Percentiles rank a stretch among this genome's conserved stretches.
Conservation (phyloP, 2,329 filamentous ascomycete species). For the Talaromyces sp. region DNA sequence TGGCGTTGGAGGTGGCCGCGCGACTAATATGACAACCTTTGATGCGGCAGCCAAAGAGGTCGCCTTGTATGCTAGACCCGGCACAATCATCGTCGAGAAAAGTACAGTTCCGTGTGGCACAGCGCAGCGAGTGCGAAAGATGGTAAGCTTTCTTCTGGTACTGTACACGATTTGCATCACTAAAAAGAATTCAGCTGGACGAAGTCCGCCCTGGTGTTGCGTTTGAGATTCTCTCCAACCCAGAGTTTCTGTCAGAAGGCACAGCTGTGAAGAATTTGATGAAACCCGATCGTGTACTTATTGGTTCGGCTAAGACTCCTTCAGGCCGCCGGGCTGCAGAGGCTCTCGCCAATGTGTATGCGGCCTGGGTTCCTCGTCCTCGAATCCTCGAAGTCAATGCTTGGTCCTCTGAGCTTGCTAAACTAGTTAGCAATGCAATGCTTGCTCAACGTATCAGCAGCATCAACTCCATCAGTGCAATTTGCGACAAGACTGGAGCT, state of each 20-base stretch:
- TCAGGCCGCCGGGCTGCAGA: conserved; percentile 61
- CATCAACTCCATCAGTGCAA: conserved; percentile 76
- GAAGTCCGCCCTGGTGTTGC: conserved; percentile 56
- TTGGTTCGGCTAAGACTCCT: conserved; percentile 63
- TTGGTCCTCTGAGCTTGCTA: conserved; percentile 75
- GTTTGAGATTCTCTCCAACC: conserved; percentile 77
- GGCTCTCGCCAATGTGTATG: conserved; percentile 64
- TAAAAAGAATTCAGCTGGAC: conserved; percentile 21
- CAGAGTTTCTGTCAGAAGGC: conserved; percentile 76
- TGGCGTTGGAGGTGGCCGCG: conserved; percentile 66
- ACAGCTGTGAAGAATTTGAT: conserved; percentile 70
- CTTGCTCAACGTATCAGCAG: conserved; percentile 75
- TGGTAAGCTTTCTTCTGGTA: conserved; percentile 46
- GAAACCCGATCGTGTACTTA: conserved; percentile 69
- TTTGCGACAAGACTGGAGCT: conserved; percentile 73
- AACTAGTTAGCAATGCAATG: conserved; percentile 76
- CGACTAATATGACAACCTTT: conserved; percentile 69
- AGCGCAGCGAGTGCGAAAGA: conserved; percentile 65
- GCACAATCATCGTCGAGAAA: conserved; percentile 77
- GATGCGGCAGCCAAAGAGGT: conserved; percentile 67
- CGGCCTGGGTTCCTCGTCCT: conserved; percentile 64
- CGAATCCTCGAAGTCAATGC: conserved; percentile 70
- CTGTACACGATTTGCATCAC: neutral
- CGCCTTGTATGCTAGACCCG: conserved; percentile 61
- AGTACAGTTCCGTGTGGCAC: conserved; percentile 75